Evolutionary conservation across 139 green algal genomes (phyloP), one percentile per base, ranked within the genome.

Genomic region (Tetradesmus obliquus): DNA sequence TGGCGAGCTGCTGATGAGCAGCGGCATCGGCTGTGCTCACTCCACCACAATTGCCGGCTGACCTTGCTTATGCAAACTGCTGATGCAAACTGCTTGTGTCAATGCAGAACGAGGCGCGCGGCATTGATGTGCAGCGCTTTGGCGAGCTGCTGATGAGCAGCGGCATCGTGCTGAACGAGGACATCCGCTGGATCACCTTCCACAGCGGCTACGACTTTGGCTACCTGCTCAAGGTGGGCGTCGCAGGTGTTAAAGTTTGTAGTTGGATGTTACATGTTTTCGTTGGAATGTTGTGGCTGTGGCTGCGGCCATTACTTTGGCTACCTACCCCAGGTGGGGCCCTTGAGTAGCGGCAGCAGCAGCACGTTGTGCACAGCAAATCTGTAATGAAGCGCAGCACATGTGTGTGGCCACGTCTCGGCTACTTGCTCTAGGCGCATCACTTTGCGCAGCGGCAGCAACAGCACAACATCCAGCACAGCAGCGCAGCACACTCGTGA

Each of bases 181-280:
- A 98, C 79, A 95, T 98, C 55, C 92, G 90, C 2, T 97, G 94
- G 94, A 96, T 96, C 89, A 96, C 94, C 1, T 96, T 96, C 86
- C 94, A 96, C 92, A 96, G 93, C 76, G 97, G 97, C 80, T 99
- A 99, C 92, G 98, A 99, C 93, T 99, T 99, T 94, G 98, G 98
- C 1, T 99, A 99, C 94, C 95, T 99, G 55, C 92, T 99, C 22
- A 99, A 99, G 93, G 86, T 58, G 72, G 17, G 72, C 15, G 72
- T 71, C 12, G 72, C 72, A 32, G 17, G 72, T 32, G 19, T n/a
- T 5, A 32, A 32, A n/a, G 6, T 7, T 81, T 5, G 6, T 7
- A 32, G 72, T n/a, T 7, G 15, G 15, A 32, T 7, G 6, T 7
- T 81, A 32, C 9, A 81, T n/a, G 12, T 81, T n/a, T 81, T 8